phyloP scores from a whole-genome alignment of 257 asterid genomes.

The Fraxinus americana region DNA sequence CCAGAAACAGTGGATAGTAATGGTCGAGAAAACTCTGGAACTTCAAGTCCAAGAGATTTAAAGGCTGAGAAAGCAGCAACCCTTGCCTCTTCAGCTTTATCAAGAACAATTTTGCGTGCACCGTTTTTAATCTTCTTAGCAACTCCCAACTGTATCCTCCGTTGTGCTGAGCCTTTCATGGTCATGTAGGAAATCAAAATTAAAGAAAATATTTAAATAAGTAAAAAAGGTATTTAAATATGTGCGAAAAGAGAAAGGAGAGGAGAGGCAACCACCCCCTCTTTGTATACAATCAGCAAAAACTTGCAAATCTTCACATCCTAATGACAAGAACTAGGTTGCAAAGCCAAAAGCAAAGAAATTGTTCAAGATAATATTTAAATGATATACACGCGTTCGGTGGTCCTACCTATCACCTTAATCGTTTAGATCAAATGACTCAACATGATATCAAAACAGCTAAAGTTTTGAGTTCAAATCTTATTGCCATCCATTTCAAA shows the following conservation, averaged over 20 bases:
- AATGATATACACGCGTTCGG: background rate
- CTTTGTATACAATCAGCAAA: background rate
- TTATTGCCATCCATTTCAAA: background rate
- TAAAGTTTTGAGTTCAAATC: background rate
- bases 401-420: background rate
- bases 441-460: background rate
- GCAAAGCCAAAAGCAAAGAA: background rate
- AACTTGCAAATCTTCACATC: background rate
- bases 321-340: background rate
- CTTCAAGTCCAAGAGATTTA: slow-evolving; percentile 83
- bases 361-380: background rate
- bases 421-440: background rate
- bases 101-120: slow-evolving; percentile 90
- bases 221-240: background rate
- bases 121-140: slow-evolving; percentile 94
- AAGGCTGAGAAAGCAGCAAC: slow-evolving; percentile 92
- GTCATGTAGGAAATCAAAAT: slow-evolving; percentile 27
- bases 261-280: background rate
- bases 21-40: slow-evolving; percentile 63
- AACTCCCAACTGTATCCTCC: slow-evolving; percentile 78
- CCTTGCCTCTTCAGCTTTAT: slow-evolving; percentile 98
- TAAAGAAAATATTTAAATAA: slow-evolving; percentile 16
- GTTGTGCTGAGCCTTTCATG: slow-evolving; percentile 58
- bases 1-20: slow-evolving; percentile 44
- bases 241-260: background rate